Conservation (phyloP, 192 early-diverging fungal genomes). For the Podila epicladia region DNA sequence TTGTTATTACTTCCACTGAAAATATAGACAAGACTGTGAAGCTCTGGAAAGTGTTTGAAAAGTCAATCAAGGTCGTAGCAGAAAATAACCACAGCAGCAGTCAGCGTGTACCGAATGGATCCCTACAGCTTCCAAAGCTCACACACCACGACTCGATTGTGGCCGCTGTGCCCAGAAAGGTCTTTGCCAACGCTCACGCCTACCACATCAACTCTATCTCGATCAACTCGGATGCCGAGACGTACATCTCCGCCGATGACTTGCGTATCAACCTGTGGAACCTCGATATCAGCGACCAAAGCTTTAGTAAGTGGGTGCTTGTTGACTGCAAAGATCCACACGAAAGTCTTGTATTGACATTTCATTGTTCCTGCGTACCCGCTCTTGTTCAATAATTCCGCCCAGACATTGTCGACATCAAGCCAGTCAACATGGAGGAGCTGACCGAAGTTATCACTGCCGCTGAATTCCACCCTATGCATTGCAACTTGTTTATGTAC, state of each 20-base stretch:
- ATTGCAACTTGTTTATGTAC: conserved; percentile 99
- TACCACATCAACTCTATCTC: conserved; percentile 99
- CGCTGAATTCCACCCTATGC: conserved; percentile 95
- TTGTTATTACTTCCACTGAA: neutral
- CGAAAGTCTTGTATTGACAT: too few relatives aligned
- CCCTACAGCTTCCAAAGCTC: conserved; percentile 84
- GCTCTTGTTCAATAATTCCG: neutral
- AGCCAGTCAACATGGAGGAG: conserved; percentile 99
- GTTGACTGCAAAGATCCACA: neutral
- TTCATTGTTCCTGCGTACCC: neutral
- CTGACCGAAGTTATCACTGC: conserved; percentile 99
- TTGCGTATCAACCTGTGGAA: conserved; percentile 99
- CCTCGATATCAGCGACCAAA: conserved; percentile 95
- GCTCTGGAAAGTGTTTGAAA: conserved; percentile 99
- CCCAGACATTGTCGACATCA: conserved; percentile 98
- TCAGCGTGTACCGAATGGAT: conserved; percentile 42
- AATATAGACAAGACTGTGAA: conserved; percentile 98
- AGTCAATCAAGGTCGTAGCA: conserved; percentile 93
- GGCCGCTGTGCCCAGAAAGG: conserved; percentile 94
- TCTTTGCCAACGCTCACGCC: conserved; percentile 95
- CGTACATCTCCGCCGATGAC: conserved; percentile 97
- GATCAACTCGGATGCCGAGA: conserved; percentile 98
- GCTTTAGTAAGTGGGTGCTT: conserved; percentile 76
- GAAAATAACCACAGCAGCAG: conserved; percentile 90
- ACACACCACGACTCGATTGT: conserved; percentile 96